Evolutionary conservation across 2,329 filamentous ascomycete genomes (phyloP).

Genomic region (Alternaria tenuissima): DNA sequence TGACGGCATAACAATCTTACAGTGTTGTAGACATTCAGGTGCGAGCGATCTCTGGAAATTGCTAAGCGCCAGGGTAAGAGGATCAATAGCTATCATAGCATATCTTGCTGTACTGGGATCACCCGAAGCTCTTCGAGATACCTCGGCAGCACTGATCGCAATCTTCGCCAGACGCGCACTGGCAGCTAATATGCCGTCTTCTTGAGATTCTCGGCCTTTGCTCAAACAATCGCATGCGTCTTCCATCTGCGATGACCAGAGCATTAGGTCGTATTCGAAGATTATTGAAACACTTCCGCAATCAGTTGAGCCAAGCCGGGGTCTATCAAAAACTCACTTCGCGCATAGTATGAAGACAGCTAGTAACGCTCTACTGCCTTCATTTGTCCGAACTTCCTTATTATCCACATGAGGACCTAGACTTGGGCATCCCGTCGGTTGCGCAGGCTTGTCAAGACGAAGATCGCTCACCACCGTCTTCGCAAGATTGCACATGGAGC

Average conservation of each 20-base stretch:
- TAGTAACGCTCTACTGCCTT: slow-evolving; percentile 61
- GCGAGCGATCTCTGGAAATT: slow-evolving; percentile 18
- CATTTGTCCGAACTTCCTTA: slow-evolving; percentile 49
- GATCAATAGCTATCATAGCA: slow-evolving; percentile 23
- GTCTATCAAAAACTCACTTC: slow-evolving; percentile 34
- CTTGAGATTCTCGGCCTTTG: slow-evolving; percentile 56
- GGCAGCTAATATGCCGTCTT: slow-evolving; percentile 60
- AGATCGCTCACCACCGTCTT: slow-evolving; percentile 31
- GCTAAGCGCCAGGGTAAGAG: slow-evolving; percentile 20
- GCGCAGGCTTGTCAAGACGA: slow-evolving; percentile 25
- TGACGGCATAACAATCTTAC: slow-evolving; percentile 9
- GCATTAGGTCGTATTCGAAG: slow-evolving; percentile 56
- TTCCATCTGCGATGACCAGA: slow-evolving; percentile 68
- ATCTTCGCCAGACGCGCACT: slow-evolving; percentile 49
- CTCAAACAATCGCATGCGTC: slow-evolving; percentile 62
- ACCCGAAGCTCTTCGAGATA: slow-evolving; percentile 31
- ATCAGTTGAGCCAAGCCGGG: background rate
- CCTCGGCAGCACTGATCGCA: slow-evolving; percentile 27
- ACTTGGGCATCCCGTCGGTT: slow-evolving; percentile 17
- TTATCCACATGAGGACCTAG: slow-evolving; percentile 9
- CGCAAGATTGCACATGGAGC: slow-evolving; percentile 23
- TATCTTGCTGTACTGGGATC: slow-evolving; percentile 16
- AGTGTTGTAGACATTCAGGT: slow-evolving; percentile 17
- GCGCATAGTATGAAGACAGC: slow-evolving; percentile 58
- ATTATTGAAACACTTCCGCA: slow-evolving; percentile 28